Base-by-base conservation (phyloP, 768 basidiomycete species). In the Termitomyces sp. region DNA sequence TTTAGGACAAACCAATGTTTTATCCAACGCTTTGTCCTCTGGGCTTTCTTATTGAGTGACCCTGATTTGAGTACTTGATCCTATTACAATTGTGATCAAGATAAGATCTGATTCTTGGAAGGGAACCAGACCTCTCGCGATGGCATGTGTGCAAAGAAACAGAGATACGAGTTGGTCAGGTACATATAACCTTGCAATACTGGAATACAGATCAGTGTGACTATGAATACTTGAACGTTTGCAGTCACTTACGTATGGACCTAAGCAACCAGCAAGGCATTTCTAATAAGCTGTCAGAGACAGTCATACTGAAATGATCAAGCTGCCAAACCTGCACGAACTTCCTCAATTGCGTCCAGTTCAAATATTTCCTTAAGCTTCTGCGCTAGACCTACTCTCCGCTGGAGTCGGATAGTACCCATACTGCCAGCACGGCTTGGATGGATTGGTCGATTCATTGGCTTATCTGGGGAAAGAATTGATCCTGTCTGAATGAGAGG, bases 181-280 rank as follows among this genome's bases (percentile, higher is more conserved):
- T 96, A 99, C 83, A 99, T 91, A 67, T 96, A 98, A 2, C 96
- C 96, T 71, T 99, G 96, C 32, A 99, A 77, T 59, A 98, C 93
- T 90, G 68, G 15, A 22, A 22, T 38, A 53, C 15, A 52, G 54
- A 38, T 54, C 60, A 44, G 44, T 37, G 10, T 52, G 44, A 34
- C 49, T 50, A 37, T 28, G 12, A 37, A 3, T 21, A 40, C 24
- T 19, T 50, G 10, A 55, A 26, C 48, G 30, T 12, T n/a, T 37
- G 14, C 3, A n/a, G 11, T 38, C 32, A 85, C 93, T 80, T 65
- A 95, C 93, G 73, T 60, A 95, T 84, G 48, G 90, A 93, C 49
- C 93, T 84, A 55, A 98, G 72, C 10, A 98, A 75, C 92, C 93
- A 98, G 67, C 93, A 97, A 1, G 92, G 88, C 82, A 96, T 87